Base-by-base conservation (phyloP, 208 protist species). In the Leptomonas seymouri region DNA sequence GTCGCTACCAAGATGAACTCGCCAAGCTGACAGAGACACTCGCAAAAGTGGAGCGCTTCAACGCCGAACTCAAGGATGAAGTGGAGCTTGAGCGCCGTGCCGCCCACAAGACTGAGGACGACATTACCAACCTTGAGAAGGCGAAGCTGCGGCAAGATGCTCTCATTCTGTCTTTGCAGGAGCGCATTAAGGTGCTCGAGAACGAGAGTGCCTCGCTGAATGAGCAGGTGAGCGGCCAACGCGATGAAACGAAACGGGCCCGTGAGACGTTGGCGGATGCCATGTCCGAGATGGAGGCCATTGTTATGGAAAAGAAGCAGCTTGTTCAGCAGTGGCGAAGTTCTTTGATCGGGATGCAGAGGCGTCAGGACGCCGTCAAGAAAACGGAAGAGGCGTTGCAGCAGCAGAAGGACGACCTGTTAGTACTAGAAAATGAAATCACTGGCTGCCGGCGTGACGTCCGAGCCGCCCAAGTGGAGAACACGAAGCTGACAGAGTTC, bases 281-380 rank as follows among this genome's bases (percentile, higher is more conserved):
- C 1, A 75, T 86, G 44, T 77, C 82, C 7, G 97, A 99, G 75
- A 98, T 98, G 90, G 96, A 98, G 63, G 86, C 86, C 15, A 96
- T 98, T 42, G 87, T 94, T 41, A 93, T 97, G 76, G 95, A 98
- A 60, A 98, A 98, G 74, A 98, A 98, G 81, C 91, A 98, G 63
- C 84, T 99, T 15, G 77, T 98, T 3, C 89, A 98, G 77, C 92
- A 98, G 72, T 98, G 95, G 95, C 93, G 95, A 61, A 97, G 85
- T 66, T 95, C 88, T 42, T 75, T 98, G 28, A 86, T 98, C 27
- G 97, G 94, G 9, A 97, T 98, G 87, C 93, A 98, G 71, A 83
- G 95, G n/a, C 83, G 96, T 20, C 95, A 98, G 65, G 94, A 98
- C 59, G 94, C 94, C 8, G 78, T 98, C 54, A 85, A 87, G 64